Evolutionary conservation across 2,329 filamentous ascomycete genomes (phyloP).

Genomic region (Trichoderma guizhouense): DNA sequence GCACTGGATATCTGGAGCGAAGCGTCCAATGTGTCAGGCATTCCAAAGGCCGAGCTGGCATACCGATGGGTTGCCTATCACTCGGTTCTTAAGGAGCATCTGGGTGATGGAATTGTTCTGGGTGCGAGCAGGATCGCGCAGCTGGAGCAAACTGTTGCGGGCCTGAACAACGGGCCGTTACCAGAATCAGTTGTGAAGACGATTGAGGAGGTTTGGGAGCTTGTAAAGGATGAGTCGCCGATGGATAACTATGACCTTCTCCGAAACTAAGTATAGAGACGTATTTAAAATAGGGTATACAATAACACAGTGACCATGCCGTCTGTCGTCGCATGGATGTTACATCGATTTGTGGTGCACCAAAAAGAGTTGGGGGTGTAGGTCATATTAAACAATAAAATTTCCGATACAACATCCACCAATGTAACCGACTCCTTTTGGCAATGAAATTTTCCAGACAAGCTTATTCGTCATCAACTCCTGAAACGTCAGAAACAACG

Average conservation of each 20-base stretch:
- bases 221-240: constrained; percentile 13
- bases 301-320: not conserved
- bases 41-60: constrained; percentile 13
- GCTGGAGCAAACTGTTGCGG: constrained; percentile 7
- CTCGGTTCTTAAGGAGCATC: not conserved
- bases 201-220: constrained; percentile 20
- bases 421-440: not conserved
- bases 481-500: not conserved
- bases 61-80: constrained; percentile 19
- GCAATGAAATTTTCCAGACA: not conserved
- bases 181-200: constrained; percentile 18
- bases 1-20: constrained; percentile 1
- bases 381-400: not conserved
- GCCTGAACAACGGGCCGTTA: constrained; percentile 15
- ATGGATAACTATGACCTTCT: not conserved
- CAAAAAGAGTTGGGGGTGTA: not conserved
- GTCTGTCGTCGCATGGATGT: not conserved
- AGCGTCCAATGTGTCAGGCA: not conserved
- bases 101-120: constrained; percentile 10
- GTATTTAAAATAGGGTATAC: not conserved
- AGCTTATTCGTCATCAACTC: not conserved
- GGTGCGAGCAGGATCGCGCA: constrained; percentile 10
- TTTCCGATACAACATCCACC: not conserved
- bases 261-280: not conserved
- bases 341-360: not conserved